Base-by-base conservation (phyloP, 2,329 filamentous ascomycete genomes). In the Penicillium sp. region DNA sequence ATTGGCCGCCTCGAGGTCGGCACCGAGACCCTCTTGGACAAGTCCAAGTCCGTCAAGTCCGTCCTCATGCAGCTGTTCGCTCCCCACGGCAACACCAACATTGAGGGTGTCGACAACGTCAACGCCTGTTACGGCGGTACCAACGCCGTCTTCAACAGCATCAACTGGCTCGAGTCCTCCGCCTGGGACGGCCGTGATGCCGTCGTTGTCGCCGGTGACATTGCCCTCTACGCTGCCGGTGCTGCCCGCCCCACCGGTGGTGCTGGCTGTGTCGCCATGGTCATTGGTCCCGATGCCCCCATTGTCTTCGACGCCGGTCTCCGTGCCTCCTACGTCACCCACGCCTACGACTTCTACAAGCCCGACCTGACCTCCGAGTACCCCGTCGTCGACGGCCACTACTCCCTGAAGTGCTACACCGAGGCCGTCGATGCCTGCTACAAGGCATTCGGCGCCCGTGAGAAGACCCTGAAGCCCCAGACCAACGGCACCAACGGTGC, bases 271-370 rank as follows among this genome's bases (percentile, higher is more conserved):
- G 88, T 93, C 56, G 89, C 89, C 68, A 82, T 93, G 81, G 79
- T 93, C 64, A 82, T 93, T 65, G 89, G 89, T 52, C 89, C 89
- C 54, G 79, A 92, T 70, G 89, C 89, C 48, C 89, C 89, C 52
- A 78, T 93, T 59, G 88, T 87, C 57, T 79, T 88, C 61, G 89
- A 93, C 77, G 85, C 89, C 48, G 90, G 90, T 71, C 84, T 92
- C 70, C 87, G 89, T 69, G 89, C 88, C 71, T 87, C 81, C 67
- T 91, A 90, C 80, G 88, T 92, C 86, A 82, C 87, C 74, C 89
- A 93, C 77, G 87, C 87, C 66, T 94, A 93, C 76, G 89, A 93
- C 75, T 93, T 93, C 75, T 93, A 91, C 85, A 93, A 93, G 86
- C 89, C 89, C 68, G 89, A 93, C 75, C 80, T 93, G 63, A 89